Base-by-base conservation (phyloP, 1,284 basidiomycete species). In the Moniliophthora roreri region DNA sequence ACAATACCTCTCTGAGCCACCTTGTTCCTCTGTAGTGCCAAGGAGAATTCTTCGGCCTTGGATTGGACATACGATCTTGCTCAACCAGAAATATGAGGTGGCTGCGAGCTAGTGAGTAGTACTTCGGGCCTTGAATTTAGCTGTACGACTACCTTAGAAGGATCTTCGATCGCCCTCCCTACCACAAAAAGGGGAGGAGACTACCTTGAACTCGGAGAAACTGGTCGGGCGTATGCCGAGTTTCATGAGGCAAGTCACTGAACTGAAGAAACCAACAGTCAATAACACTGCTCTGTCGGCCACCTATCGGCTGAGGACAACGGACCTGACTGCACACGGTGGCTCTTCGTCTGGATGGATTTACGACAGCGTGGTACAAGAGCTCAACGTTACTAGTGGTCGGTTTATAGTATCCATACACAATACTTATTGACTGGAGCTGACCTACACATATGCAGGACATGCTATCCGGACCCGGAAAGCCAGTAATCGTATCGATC, bases 91-190 rank as follows among this genome's bases (percentile, higher is more conserved):
- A 1, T 55, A 55, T 51, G 48, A 54, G 20, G 36, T 55, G 16
- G 53, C 51, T n/a, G 53, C 49, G 6, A 55, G 51, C n/a, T 55
- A 50, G 52, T 54, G 35, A 54, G 48, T 50, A n/a, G n/a, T n/a
- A n/a, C n/a, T n/a, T n/a, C n/a, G n/a, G n/a, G n/a, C n/a, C n/a
- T n/a, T n/a, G n/a, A n/a, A n/a, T n/a, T n/a, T n/a, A n/a, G 24
- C 18, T 15, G 24, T 10, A 48, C 24, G 5, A 9, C 5, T 37
- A 24, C 16, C 40, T 24, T 11, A 28, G 11, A 28, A 20, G 20
- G 16, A 18, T 26, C 20, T 18, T 38, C 34, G n/a, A 23, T 40
- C 24, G 15, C 15, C 16, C 28, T 24, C n/a, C 5, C 28, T n/a
- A 54, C 48, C 23, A 55, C 53, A 15, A 41, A n/a, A n/a, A n/a